A percentile compares a stretch with the other conserved stretches of the same genome.
Evolutionary conservation across 371 early-diverging fungal species (phyloP).

Genomic region (Mucor plumbeus): DNA sequence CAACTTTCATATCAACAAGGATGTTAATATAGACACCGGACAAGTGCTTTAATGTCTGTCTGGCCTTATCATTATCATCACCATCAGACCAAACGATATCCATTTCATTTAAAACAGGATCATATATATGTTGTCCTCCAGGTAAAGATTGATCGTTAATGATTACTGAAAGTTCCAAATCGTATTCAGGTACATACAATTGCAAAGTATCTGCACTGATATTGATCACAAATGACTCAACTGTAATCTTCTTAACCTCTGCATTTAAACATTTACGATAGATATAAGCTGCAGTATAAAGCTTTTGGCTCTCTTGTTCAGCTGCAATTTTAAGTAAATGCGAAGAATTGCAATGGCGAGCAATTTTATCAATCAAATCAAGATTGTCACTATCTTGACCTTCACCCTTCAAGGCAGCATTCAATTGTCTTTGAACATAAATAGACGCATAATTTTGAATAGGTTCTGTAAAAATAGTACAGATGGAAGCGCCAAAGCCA

Average conservation of each 20-base stretch:
- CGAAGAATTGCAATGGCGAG: slow-evolving; percentile 40
- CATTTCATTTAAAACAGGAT: slow-evolving; percentile 17
- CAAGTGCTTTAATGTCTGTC: slow-evolving; percentile 9
- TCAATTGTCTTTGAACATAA: slow-evolving; percentile 81
- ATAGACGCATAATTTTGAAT: slow-evolving; percentile 94
- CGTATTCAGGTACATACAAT: slow-evolving; percentile 28
- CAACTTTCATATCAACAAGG: slow-evolving; percentile 32
- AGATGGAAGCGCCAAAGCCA: slow-evolving; percentile 68
- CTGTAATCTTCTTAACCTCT: slow-evolving; percentile 5
- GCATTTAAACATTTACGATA: slow-evolving; percentile 33
- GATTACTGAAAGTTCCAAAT: slow-evolving; percentile 14
- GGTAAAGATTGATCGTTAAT: slow-evolving; percentile 20
- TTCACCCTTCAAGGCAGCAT: slow-evolving; percentile 30
- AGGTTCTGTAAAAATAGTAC: slow-evolving; percentile 89
- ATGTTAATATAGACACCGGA: slow-evolving; percentile 21
- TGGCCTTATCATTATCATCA: background rate
- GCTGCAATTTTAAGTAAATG: slow-evolving; percentile 23
- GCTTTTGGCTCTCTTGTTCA: slow-evolving; percentile 29
- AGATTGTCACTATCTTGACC: slow-evolving; percentile 10
- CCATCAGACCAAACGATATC: slow-evolving; percentile 8
- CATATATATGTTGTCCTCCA: slow-evolving; percentile 8
- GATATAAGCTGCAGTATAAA: slow-evolving; percentile 39
- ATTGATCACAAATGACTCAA: slow-evolving; percentile 15
- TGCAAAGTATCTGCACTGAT: slow-evolving; percentile 11
- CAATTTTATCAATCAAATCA: slow-evolving; percentile 35